Percentiles rank a stretch among this genome's conserved stretches.
These are phyloP conservation scores for Entomortierella chlamydospora DNA, from an alignment of 192 early-diverging fungal species.

Conservation along the genomic window DNA sequence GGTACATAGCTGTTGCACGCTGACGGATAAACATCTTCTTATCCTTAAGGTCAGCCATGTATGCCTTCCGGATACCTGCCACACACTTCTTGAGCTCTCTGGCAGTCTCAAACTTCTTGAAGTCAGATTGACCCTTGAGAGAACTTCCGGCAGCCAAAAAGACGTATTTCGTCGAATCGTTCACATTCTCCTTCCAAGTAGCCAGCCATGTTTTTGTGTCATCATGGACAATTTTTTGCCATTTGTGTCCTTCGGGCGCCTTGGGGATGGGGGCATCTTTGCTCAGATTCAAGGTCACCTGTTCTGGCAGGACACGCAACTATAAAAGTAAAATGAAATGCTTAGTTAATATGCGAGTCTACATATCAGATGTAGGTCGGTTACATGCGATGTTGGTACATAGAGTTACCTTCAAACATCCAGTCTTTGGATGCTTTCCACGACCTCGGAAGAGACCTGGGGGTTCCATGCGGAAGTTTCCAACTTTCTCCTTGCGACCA, in stretches of 20 bases:
- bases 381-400: not conserved
- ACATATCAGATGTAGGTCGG: not conserved
- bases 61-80: slow-evolving; percentile 79
- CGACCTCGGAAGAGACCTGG: slow-evolving; percentile 97
- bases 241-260: slow-evolving; percentile 89
- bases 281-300: slow-evolving; percentile 94
- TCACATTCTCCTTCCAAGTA: slow-evolving; percentile 99
- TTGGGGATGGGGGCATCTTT: slow-evolving; percentile 79
- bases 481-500: slow-evolving; percentile 95
- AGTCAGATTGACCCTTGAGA: slow-evolving; percentile 95
- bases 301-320: slow-evolving; percentile 89
- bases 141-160: slow-evolving; percentile 93
- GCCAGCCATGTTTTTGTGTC: slow-evolving; percentile 96
- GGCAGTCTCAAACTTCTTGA: slow-evolving; percentile 97
- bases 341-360: not conserved
- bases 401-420: slow-evolving; percentile 78
- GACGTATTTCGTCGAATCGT: slow-evolving; percentile 93
- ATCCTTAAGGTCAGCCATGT: slow-evolving; percentile 83
- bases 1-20: slow-evolving; percentile 92
- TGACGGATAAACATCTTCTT: slow-evolving; percentile 87
- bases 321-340: slow-evolving; percentile 23
- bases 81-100: slow-evolving; percentile 87
- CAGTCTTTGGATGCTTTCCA: slow-evolving; percentile 96
- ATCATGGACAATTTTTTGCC: slow-evolving; percentile 90
- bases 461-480: slow-evolving; percentile 97